Evolutionary conservation across 768 basidiomycete species (phyloP).

Genomic region (Lentinula sp.): DNA sequence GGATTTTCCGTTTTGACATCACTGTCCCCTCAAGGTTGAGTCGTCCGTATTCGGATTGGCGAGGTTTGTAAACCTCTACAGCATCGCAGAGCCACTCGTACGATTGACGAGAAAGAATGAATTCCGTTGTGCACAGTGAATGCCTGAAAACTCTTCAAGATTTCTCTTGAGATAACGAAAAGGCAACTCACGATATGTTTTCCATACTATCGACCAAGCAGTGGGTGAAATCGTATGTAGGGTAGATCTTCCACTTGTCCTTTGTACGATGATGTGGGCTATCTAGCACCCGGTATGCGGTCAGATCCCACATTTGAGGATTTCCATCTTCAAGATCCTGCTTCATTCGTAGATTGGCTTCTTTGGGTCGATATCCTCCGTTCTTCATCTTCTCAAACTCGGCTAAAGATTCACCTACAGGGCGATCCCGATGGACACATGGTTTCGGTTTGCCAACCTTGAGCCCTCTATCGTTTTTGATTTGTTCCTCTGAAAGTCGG

Average conservation of each 20-base stretch:
- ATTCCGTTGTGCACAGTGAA: constrained; percentile 94
- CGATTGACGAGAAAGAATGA: constrained; percentile 91
- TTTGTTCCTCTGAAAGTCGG: constrained; percentile 72
- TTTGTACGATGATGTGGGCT: constrained; percentile 91
- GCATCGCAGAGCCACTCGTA: constrained; percentile 99
- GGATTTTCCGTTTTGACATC: constrained; percentile 95
- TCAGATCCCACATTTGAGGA: constrained; percentile 99
- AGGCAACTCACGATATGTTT: constrained; percentile 84
- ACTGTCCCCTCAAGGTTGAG: constrained; percentile 91
- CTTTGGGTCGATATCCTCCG: constrained; percentile 86
- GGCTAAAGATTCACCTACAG: constrained; percentile 76
- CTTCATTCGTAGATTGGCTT: constrained; percentile 95
- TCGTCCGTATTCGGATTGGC: constrained; percentile 94
- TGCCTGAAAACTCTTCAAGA: constrained; percentile 49
- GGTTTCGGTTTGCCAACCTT: constrained; percentile 75
- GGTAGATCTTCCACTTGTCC: constrained; percentile 95
- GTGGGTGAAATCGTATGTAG: constrained; percentile 98
- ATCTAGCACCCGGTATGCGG: constrained; percentile 90
- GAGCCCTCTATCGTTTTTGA: constrained; percentile 82
- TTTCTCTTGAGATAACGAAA: neutral
- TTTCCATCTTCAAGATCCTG: constrained; percentile 89
- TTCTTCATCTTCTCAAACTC: constrained; percentile 93
- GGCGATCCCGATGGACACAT: constrained; percentile 82
- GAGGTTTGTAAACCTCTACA: constrained; percentile 94
- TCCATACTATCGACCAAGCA: constrained; percentile 98